Evolutionary conservation across 2,329 filamentous ascomycete genomes (phyloP).

Genomic region (Aureobasidium sp.): DNA sequence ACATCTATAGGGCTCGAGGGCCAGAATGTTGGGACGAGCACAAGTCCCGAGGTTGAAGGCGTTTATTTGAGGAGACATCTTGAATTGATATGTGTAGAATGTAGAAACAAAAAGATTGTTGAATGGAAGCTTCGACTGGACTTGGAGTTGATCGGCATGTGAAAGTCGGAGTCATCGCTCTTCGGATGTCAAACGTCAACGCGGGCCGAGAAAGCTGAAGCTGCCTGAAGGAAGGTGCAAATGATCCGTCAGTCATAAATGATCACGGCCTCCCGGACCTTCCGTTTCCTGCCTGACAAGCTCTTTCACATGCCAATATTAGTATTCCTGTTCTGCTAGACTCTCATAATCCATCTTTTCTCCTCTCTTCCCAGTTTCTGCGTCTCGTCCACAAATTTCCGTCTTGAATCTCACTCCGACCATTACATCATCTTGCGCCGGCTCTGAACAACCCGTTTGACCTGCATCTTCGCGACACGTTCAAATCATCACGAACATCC

Average conservation of each 20-base stretch:
- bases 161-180: conserved; percentile 19
- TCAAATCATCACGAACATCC: not conserved
- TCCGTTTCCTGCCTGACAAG: not conserved
- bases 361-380: not conserved
- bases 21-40: conserved; percentile 58
- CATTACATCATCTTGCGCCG: conserved; percentile 19
- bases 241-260: too few relatives aligned
- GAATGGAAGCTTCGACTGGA: not conserved
- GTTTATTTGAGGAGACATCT: conserved; percentile 4
- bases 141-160: not conserved
- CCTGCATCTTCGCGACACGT: conserved; percentile 1
- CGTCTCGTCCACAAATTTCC: not conserved
- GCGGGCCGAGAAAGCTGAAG: not conserved
- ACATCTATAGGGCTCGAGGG: conserved; percentile 59
- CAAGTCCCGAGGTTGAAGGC: conserved; percentile 56
- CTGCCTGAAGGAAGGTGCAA: not conserved
- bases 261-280: too few relatives aligned
- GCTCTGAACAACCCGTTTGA: conserved; percentile 1
- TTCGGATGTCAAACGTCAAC: conserved; percentile 5
- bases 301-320: not conserved
- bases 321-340: not conserved
- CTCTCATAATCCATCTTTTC: not conserved
- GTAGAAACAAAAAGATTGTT: not conserved
- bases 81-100: conserved; percentile 1
- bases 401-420: not conserved